These are phyloP conservation scores for Phytophthora colocasiae DNA, from an alignment of 352 stramenopile genomes.

Conservation along the genomic window DNA sequence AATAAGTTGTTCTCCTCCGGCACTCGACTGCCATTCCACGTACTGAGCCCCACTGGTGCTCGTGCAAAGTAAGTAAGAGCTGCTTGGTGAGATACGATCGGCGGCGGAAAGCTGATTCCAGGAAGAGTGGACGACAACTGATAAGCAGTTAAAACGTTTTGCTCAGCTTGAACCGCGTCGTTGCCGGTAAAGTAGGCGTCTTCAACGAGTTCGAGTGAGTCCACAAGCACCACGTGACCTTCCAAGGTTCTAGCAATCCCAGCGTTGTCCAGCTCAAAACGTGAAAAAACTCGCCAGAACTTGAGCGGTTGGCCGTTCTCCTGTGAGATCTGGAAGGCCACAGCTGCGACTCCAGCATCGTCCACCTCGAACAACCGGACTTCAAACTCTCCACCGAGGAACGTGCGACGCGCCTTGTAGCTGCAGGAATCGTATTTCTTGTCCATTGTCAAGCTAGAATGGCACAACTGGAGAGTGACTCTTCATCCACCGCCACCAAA, in stretches of 20 bases:
- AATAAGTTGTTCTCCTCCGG: constrained; percentile 50
- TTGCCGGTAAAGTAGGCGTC: constrained; percentile 68
- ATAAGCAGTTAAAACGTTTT: constrained; percentile 55
- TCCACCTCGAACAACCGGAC: constrained; percentile 80
- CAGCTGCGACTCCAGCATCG: constrained; percentile 63
- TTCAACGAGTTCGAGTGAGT: constrained; percentile 73
- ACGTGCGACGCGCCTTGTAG: constrained; percentile 69
- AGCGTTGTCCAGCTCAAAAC: constrained; percentile 50
- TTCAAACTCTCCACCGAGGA: constrained; percentile 71
- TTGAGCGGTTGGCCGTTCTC: constrained; percentile 49
- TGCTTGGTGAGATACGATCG: constrained; percentile 65
- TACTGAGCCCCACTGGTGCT: constrained; percentile 52
- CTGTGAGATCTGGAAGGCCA: constrained; percentile 51
- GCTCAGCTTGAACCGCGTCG: constrained; percentile 42
- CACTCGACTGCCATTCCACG: constrained; percentile 53
- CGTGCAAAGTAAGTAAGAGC: constrained; percentile 71
- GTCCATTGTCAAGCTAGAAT: constrained; percentile 33
- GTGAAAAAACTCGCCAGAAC: constrained; percentile 74
- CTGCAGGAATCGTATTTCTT: constrained; percentile 60
- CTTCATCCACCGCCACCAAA: constrained; percentile 20
- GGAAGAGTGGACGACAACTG: constrained; percentile 70
- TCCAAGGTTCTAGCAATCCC: constrained; percentile 64
- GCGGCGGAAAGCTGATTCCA: constrained; percentile 59
- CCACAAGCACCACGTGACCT: constrained; percentile 65
- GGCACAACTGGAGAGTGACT: constrained; percentile 4